These are phyloP conservation scores for Kluyveromyces nonfermentans DNA, from an alignment of 805 yeast genomes.

Conservation along the genomic window DNA sequence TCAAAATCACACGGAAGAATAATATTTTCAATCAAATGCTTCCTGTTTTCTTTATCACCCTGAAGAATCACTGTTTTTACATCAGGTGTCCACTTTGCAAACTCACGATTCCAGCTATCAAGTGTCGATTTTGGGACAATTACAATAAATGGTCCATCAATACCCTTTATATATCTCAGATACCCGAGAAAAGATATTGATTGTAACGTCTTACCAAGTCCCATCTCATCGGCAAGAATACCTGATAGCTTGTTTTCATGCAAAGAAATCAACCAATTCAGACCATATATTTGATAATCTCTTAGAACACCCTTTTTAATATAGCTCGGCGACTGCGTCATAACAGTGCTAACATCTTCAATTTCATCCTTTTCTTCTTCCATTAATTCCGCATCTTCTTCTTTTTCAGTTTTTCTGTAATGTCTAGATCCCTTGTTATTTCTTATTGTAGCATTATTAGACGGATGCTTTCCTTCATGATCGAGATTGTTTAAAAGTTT, in stretches of 20 bases:
- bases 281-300: constrained; percentile 90
- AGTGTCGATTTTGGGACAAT: constrained; percentile 93
- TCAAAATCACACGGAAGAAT: constrained; percentile 74
- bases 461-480: constrained; percentile 33
- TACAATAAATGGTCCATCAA: constrained; percentile 85
- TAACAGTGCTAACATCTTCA: constrained; percentile 45
- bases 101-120: constrained; percentile 95
- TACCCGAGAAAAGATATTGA: constrained; percentile 89
- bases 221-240: constrained; percentile 97
- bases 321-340: constrained; percentile 78
- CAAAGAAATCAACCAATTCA: constrained; percentile 86
- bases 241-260: constrained; percentile 88
- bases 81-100: constrained; percentile 92
- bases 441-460: constrained; percentile 14
- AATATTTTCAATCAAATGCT: constrained; percentile 44
- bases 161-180: constrained; percentile 62
- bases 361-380: constrained; percentile 67
- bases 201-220: constrained; percentile 91
- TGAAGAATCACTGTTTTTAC: constrained; percentile 78
- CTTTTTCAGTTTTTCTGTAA: constrained; percentile 84
- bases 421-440: constrained; percentile 32
- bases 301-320: constrained; percentile 64
- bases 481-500: constrained; percentile 51
- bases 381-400: constrained; percentile 88
- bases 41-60: constrained; percentile 81